A percentile compares a stretch with the other conserved stretches of the same genome.
phyloP scores from a whole-genome alignment of 805 yeast species.

The Candida insectorum region DNA sequence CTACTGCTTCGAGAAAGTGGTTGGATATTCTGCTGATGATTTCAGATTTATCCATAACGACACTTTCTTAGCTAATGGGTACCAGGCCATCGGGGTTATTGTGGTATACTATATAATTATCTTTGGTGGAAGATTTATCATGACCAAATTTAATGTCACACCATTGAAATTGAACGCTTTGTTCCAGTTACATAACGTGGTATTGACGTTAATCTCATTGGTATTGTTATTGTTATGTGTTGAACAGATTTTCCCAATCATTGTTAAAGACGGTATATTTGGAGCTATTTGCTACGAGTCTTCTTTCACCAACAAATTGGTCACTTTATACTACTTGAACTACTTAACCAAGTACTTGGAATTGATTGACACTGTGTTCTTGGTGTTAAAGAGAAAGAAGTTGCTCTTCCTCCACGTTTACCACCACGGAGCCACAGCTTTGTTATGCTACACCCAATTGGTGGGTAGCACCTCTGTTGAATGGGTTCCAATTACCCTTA shows the following conservation, averaged over 20 bases:
- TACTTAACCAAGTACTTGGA: conserved; percentile 87
- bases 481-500: conserved; percentile 91
- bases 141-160: conserved; percentile 47
- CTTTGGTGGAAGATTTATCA: conserved; percentile 70
- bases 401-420: conserved; percentile 91
- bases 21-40: conserved; percentile 59
- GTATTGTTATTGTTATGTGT: conserved; percentile 62
- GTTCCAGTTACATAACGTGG: conserved; percentile 83
- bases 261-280: conserved; percentile 70
- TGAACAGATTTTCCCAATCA: conserved; percentile 84
- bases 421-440: conserved; percentile 98
- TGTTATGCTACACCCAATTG: conserved; percentile 89
- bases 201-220: conserved; percentile 68
- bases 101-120: conserved; percentile 38
- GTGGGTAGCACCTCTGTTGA: conserved; percentile 86
- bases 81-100: conserved; percentile 47
- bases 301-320: conserved; percentile 83
- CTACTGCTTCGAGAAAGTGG: conserved; percentile 38
- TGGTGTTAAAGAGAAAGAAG: conserved; percentile 89
- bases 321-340: conserved; percentile 83
- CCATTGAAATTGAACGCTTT: conserved; percentile 72
- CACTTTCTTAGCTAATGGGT: conserved; percentile 65
- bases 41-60: conserved; percentile 65
- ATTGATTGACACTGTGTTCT: conserved; percentile 85
- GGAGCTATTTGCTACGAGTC: conserved; percentile 75